A percentile compares a stretch with the other conserved stretches of the same genome.
These are phyloP conservation scores for Citrus sp. DNA, from an alignment of 345 rosid genomes.

Conservation along the genomic window DNA sequence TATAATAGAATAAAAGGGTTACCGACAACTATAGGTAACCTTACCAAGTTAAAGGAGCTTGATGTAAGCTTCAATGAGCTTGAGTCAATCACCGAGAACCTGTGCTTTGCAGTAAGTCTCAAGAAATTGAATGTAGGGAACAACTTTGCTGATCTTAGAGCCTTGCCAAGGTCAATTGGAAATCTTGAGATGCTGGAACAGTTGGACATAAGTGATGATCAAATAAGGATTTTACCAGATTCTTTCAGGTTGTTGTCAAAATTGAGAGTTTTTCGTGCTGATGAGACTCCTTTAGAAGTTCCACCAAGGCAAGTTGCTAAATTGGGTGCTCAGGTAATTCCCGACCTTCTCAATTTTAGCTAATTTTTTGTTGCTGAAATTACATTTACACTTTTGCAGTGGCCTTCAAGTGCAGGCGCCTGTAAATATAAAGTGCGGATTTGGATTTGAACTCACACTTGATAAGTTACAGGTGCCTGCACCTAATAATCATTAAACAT, in stretches of 20 bases:
- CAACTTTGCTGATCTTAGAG: slow-evolving; percentile 64
- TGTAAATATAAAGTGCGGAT: too few relatives aligned
- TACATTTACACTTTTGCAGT: neutral
- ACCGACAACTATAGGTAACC: slow-evolving; percentile 57
- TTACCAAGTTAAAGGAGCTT: slow-evolving; percentile 52
- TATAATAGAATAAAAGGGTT: slow-evolving; percentile 56
- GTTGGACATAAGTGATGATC: slow-evolving; percentile 64
- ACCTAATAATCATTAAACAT: neutral
- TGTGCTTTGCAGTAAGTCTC: slow-evolving; percentile 20
- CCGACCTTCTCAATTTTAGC: neutral
- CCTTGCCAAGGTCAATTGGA: slow-evolving; percentile 58
- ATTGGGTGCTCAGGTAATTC: slow-evolving; percentile 52
- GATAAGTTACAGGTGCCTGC: neutral
- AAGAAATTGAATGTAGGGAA: slow-evolving; percentile 54
- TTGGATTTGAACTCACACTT: too few relatives aligned
- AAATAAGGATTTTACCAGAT: slow-evolving; percentile 52
- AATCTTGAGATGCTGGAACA: slow-evolving; percentile 72
- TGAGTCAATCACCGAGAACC: neutral
- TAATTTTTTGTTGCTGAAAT: neutral
- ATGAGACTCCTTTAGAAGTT: slow-evolving; percentile 61
- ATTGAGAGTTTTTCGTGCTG: slow-evolving; percentile 42
- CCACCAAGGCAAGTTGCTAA: slow-evolving; percentile 51
- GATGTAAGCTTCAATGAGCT: slow-evolving; percentile 56
- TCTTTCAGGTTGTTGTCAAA: slow-evolving; percentile 49
- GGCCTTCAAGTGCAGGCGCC: neutral